phyloP scores from a whole-genome alignment of 2,329 filamentous ascomycete species.

The Penicillium thymicola region DNA sequence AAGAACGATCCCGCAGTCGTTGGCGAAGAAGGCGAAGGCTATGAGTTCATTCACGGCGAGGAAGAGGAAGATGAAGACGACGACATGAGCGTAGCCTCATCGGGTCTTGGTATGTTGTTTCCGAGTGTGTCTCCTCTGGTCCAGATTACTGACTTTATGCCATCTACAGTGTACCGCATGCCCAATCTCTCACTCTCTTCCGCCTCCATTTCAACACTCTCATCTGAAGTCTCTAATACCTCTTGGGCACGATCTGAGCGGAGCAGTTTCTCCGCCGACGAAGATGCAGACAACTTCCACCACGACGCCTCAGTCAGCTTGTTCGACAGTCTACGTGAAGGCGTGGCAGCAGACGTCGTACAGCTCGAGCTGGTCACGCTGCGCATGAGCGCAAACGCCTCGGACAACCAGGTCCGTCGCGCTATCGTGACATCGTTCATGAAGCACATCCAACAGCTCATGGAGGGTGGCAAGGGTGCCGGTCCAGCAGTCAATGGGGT shows the following conservation, averaged over 20 bases:
- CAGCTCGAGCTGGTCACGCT: constrained; percentile 91
- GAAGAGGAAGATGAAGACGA: constrained; percentile 61
- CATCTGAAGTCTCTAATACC: constrained; percentile 54
- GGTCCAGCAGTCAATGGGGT: constrained; percentile 63
- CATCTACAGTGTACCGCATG: constrained; percentile 49
- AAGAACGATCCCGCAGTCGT: constrained; percentile 54
- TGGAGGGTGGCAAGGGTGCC: constrained; percentile 56
- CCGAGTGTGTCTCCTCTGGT: not conserved
- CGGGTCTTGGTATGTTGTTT: constrained; percentile 34
- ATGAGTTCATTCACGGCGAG: constrained; percentile 63
- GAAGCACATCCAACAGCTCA: constrained; percentile 71
- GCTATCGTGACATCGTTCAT: constrained; percentile 84
- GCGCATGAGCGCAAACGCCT: constrained; percentile 86
- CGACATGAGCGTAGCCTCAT: constrained; percentile 58
- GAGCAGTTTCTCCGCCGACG: constrained; percentile 66
- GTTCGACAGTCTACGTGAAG: constrained; percentile 76
- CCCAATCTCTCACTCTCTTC: constrained; percentile 45
- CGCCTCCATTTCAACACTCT: constrained; percentile 62
- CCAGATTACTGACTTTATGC: constrained; percentile 10
- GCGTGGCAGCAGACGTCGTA: constrained; percentile 73
- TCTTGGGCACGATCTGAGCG: constrained; percentile 69
- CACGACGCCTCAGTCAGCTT: constrained; percentile 81
- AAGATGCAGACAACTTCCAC: constrained; percentile 67
- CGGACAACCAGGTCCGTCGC: constrained; percentile 80
- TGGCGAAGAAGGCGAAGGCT: constrained; percentile 58